Evolutionary conservation across 2,329 filamentous ascomycete genomes (phyloP).

Genomic region (Colletotrichum magnum): DNA sequence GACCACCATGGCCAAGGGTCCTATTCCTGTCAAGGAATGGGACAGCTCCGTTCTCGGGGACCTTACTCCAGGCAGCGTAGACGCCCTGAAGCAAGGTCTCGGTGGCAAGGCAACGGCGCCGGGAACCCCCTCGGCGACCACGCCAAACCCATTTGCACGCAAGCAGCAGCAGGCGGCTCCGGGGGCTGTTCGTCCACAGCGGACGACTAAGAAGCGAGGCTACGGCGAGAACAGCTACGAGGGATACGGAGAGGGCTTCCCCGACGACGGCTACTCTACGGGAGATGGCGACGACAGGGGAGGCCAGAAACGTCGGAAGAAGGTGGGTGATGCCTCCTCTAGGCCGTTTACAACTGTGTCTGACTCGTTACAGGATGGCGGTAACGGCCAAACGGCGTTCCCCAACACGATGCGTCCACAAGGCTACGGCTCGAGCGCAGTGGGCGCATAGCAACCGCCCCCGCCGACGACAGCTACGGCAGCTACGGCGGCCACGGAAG

Average conservation of each 20-base stretch:
- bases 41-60: slow-evolving; percentile 73
- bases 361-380: slow-evolving; percentile 64
- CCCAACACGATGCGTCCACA: slow-evolving; percentile 62
- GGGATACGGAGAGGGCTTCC: slow-evolving; percentile 80
- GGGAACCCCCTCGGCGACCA: slow-evolving; percentile 63
- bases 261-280: slow-evolving; percentile 81
- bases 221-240: slow-evolving; percentile 83
- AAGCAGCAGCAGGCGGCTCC: slow-evolving; percentile 37
- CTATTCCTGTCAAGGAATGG: slow-evolving; percentile 68
- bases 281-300: slow-evolving; percentile 76
- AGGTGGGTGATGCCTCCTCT: slow-evolving; percentile 60
- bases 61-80: slow-evolving; percentile 58
- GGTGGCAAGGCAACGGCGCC: slow-evolving; percentile 66
- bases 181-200: slow-evolving; percentile 67
- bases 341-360: slow-evolving; percentile 48
- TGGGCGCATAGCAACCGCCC: slow-evolving; percentile 61
- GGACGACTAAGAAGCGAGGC: slow-evolving; percentile 79
- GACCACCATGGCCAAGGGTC: slow-evolving; percentile 70
- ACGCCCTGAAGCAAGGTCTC: slow-evolving; percentile 55
- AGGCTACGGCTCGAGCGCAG: slow-evolving; percentile 72
- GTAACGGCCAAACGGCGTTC: slow-evolving; percentile 54
- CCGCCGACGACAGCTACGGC: slow-evolving; percentile 2
- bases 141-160: slow-evolving; percentile 41
- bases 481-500: too few relatives aligned
- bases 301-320: slow-evolving; percentile 75